Evolutionary conservation across 2,329 filamentous ascomycete species (phyloP).

Genomic region (Niveomyces coronatus): DNA sequence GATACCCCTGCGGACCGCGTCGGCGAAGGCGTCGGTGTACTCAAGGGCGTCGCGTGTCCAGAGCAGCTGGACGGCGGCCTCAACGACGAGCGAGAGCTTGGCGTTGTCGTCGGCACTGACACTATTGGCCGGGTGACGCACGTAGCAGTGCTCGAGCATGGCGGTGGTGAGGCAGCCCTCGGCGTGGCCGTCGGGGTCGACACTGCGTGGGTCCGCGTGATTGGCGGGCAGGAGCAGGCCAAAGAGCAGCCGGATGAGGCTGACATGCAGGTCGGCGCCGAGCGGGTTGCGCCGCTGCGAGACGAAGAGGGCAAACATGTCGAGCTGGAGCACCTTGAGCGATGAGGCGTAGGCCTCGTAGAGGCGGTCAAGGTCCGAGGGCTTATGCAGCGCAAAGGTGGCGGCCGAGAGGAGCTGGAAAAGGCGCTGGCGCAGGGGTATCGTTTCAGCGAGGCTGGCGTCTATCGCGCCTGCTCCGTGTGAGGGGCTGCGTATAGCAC

Average conservation of each 20-base stretch:
- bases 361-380: slow-evolving; percentile 38
- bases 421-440: slow-evolving; percentile 52
- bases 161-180: slow-evolving; percentile 29
- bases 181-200: slow-evolving; percentile 26
- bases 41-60: slow-evolving; percentile 25
- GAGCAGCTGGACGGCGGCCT: slow-evolving; percentile 49
- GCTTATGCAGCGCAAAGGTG: slow-evolving; percentile 33
- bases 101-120: slow-evolving; percentile 56
- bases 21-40: slow-evolving; percentile 26
- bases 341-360: slow-evolving; percentile 48
- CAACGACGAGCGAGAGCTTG: slow-evolving; percentile 59
- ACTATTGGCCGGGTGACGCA: slow-evolving; percentile 54
- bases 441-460: slow-evolving; percentile 37
- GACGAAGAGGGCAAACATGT: slow-evolving; percentile 45
- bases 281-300: slow-evolving; percentile 27
- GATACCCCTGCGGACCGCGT: slow-evolving; percentile 36
- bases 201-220: slow-evolving; percentile 30
- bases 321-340: slow-evolving; percentile 47
- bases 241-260: slow-evolving; percentile 35
- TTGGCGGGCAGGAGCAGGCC: slow-evolving; percentile 32
- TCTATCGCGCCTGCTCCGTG: slow-evolving; percentile 14
- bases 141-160: slow-evolving; percentile 48
- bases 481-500: slow-evolving; percentile 15
- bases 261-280: slow-evolving; percentile 28
- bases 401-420: slow-evolving; percentile 45